These are phyloP conservation scores for Microthlaspi erraticum DNA, from an alignment of 345 rosid genomes.

Conservation along the genomic window DNA sequence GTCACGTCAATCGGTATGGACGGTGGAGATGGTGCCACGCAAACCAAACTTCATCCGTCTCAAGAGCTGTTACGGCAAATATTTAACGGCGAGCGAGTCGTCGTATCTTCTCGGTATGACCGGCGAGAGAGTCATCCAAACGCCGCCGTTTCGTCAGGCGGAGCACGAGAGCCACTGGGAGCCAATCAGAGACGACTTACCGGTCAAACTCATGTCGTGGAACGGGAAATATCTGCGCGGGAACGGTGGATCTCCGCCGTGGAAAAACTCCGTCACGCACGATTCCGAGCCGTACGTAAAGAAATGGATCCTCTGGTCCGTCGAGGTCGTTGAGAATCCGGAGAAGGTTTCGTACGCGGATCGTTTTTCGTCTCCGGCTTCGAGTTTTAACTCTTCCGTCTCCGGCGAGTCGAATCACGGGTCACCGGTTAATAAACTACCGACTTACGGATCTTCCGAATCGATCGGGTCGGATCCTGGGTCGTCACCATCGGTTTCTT, in stretches of 20 bases:
- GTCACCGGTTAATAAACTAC: conserved; percentile 39
- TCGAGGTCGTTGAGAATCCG: conserved; percentile 39
- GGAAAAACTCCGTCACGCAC: conserved; percentile 76
- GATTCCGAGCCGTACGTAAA: conserved; percentile 61
- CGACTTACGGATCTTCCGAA: conserved; percentile 19
- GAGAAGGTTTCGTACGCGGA: conserved; percentile 52
- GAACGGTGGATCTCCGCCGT: conserved; percentile 86
- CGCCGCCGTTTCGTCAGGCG: conserved; percentile 49
- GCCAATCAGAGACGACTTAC: conserved; percentile 70
- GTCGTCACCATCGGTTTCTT: conserved; percentile 30
- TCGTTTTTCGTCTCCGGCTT: conserved; percentile 56
- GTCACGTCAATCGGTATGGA: conserved; percentile 62
- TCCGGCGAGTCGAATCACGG: conserved; percentile 40
- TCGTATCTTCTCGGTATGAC: conserved; percentile 80
- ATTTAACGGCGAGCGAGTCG: conserved; percentile 66
- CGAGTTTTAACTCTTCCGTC: conserved; percentile 61
- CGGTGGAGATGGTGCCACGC: conserved; percentile 66
- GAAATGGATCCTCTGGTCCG: conserved; percentile 82
- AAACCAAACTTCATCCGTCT: conserved; percentile 58
- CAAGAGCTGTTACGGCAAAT: conserved; percentile 65
- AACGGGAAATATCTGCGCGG: conserved; percentile 69
- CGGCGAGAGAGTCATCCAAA: conserved; percentile 68
- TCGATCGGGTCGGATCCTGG: conserved; percentile 44
- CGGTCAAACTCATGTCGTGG: conserved; percentile 65
- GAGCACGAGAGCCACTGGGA: conserved; percentile 70